Conservation (phyloP, 108 stramenopile species). For the Chaetoceros tenuissimus region DNA sequence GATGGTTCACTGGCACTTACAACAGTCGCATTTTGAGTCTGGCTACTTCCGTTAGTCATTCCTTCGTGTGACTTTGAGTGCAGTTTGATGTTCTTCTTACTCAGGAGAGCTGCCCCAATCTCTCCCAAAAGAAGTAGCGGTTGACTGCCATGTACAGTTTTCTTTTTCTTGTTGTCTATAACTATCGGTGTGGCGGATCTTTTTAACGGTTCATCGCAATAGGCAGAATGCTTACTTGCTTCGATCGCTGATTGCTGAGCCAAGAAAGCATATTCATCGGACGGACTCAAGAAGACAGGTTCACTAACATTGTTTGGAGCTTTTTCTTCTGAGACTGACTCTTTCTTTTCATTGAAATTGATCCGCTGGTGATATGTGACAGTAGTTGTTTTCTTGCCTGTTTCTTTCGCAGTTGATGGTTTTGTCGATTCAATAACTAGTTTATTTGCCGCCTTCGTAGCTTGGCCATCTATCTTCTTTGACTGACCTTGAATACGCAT, state of each 20-base stretch:
- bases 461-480: background rate
- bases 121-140: too few relatives aligned
- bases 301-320: background rate
- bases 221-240: slow-evolving; percentile 35
- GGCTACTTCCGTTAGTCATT: too few relatives aligned
- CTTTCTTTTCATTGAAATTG: background rate
- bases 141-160: too few relatives aligned
- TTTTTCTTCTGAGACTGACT: slow-evolving; percentile 8
- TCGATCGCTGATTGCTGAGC: slow-evolving; percentile 33
- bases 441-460: background rate
- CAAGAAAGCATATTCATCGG: slow-evolving; percentile 35
- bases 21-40: too few relatives aligned
- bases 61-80: too few relatives aligned
- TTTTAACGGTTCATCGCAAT: too few relatives aligned
- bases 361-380: background rate
- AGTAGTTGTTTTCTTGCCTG: background rate
- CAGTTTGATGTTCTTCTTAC: too few relatives aligned
- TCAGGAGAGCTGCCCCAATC: too few relatives aligned
- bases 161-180: too few relatives aligned
- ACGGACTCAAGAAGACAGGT: slow-evolving; percentile 1
- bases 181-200: too few relatives aligned
- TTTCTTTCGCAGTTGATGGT: background rate
- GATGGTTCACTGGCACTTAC: too few relatives aligned
- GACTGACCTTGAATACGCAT: background rate
- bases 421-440: background rate